phyloP scores from a whole-genome alignment of 768 basidiomycete genomes.

The Termitomyces sp. region DNA sequence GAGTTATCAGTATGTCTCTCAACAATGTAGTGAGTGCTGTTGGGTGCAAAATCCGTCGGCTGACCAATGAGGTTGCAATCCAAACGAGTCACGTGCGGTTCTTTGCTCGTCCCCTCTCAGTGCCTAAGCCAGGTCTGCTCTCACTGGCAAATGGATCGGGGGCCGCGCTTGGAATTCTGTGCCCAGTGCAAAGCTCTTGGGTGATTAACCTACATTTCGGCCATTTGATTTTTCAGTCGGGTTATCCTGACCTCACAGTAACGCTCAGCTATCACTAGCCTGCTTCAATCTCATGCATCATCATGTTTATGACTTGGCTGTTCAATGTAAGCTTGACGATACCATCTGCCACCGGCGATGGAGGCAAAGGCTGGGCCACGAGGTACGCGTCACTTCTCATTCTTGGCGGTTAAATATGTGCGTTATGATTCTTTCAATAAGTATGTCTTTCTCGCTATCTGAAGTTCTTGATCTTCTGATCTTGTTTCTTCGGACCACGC shows the following conservation, averaged over 20 bases:
- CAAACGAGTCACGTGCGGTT: neutral
- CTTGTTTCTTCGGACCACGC: neutral
- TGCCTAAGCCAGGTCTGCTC: too few species aligned
- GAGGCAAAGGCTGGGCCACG: neutral
- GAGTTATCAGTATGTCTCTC: neutral
- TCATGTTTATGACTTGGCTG: too few species aligned
- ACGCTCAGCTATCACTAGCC: too few species aligned
- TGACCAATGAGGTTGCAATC: neutral
- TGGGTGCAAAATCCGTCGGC: neutral
- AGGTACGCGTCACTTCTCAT: neutral
- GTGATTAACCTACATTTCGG: too few species aligned
- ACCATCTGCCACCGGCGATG: neutral
- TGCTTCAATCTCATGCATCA: too few species aligned
- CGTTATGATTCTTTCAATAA: too few species aligned
- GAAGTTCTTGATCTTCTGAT: neutral
- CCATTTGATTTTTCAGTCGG: too few species aligned
- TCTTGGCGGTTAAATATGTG: neutral
- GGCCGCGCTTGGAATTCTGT: too few species aligned
- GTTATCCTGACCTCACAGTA: too few species aligned
- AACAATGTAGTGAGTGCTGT: neutral
- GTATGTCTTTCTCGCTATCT: neutral
- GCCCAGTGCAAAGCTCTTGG: too few species aligned
- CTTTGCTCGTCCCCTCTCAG: too few species aligned
- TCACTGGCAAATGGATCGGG: too few species aligned
- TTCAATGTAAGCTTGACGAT: neutral